Evolutionary conservation across 2,329 filamentous ascomycete genomes (phyloP).

Genomic region (Tolypocladium nubicola): DNA sequence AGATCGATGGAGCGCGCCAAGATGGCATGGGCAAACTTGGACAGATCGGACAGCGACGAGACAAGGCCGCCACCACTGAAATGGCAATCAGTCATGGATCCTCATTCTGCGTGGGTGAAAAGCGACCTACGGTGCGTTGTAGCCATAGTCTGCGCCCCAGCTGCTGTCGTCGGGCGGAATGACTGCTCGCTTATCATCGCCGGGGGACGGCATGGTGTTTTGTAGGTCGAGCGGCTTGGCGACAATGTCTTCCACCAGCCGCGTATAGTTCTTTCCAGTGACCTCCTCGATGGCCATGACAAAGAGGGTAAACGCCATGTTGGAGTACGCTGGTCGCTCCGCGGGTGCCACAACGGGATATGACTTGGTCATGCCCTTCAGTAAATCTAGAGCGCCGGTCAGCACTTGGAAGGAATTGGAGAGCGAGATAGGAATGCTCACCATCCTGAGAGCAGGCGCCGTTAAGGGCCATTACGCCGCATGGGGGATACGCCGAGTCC

Average conservation of each 20-base stretch:
- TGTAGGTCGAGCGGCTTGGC: conserved; percentile 7
- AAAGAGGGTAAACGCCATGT: conserved; percentile 26
- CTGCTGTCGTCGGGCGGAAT: conserved; percentile 20
- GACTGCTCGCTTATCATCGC: conserved; percentile 16
- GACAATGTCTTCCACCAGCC: conserved; percentile 12
- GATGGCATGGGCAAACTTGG: conserved; percentile 15
- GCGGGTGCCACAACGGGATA: conserved; percentile 18
- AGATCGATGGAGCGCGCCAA: conserved; percentile 16
- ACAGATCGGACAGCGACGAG: conserved; percentile 21
- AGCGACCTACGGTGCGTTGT: conserved; percentile 19
- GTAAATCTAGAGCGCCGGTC: conserved; percentile 13
- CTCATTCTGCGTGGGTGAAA: too few species aligned
- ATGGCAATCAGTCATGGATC: not conserved
- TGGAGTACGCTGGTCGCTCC: conserved; percentile 28
- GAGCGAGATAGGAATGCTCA: conserved; percentile 5
- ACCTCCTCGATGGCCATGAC: conserved; percentile 20
- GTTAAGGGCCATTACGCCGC: conserved; percentile 24
- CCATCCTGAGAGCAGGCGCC: conserved; percentile 20
- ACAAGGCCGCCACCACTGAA: conserved; percentile 22
- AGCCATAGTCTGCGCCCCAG: conserved; percentile 23
- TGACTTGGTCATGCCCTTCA: conserved; percentile 17
- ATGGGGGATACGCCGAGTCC: conserved; percentile 21
- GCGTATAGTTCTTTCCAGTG: conserved; percentile 17
- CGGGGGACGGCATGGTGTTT: conserved; percentile 16
- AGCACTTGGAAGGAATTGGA: not conserved